A percentile compares a stretch with the other conserved stretches of the same genome.
Conservation (phyloP, 768 basidiomycete genomes). For the Tricholoma saponaceum region DNA sequence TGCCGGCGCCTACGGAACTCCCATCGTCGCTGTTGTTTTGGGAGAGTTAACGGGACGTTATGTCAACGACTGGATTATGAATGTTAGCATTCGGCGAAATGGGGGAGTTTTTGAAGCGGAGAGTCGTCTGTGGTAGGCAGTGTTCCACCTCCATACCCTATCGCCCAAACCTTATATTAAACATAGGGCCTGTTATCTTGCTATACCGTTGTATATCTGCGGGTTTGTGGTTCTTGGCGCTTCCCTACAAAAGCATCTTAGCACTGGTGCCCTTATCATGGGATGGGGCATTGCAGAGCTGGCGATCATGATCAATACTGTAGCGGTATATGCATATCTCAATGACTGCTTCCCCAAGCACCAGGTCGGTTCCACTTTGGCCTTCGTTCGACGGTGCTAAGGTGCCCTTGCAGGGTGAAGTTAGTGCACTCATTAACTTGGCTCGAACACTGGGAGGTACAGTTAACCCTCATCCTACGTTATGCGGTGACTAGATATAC, state of each 20-base stretch:
- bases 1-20: constrained; percentile 52
- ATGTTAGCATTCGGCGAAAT: constrained; percentile 40
- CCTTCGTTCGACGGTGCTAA: background rate
- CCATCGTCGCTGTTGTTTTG: constrained; percentile 50
- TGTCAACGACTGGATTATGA: constrained; percentile 50
- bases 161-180: background rate
- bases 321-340: constrained; percentile 49
- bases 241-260: constrained; percentile 47
- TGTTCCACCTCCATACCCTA: background rate
- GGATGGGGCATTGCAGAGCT: constrained; percentile 66
- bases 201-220: constrained; percentile 53
- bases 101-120: constrained; percentile 60
- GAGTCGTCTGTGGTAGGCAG: constrained; percentile 51
- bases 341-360: constrained; percentile 23
- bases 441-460: constrained; percentile 48
- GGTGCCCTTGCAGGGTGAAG: constrained; percentile 43
- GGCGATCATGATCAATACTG: constrained; percentile 56
- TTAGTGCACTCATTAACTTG: constrained; percentile 58
- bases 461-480: background rate
- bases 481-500: background rate
- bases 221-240: constrained; percentile 60
- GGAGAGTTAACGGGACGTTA: constrained; percentile 52
- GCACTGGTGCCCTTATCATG: constrained; percentile 51
- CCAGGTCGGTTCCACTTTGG: constrained; percentile 20
- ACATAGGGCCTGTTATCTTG: constrained; percentile 56